Base-by-base conservation (phyloP, 2,329 filamentous ascomycete genomes). In the Talaromyces albobiverticillius region DNA sequence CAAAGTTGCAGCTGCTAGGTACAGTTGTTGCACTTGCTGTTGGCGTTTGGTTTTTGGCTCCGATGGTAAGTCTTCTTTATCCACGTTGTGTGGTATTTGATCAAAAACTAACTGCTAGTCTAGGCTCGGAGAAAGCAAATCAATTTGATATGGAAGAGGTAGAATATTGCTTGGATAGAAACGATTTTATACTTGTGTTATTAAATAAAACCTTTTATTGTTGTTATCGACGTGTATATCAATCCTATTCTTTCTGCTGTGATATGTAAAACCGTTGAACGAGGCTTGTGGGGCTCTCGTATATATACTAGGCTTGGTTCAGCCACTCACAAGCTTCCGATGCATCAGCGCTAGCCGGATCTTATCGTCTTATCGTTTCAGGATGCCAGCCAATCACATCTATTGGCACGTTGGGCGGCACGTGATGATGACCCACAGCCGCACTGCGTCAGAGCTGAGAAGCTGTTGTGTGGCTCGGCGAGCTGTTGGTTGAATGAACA, bases 11-110 rank as follows among this genome's bases (percentile, higher is more conserved):
- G 62, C 82, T 99, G 66, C 71, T 96, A 34, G 79, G 82, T 14
- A 99, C 94, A 1, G 91, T 99, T 34, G 78, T 88, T 38, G 93
- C 90, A 16, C 78, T 97, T 61, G 83, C 82, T 43, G 79, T 83
- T 36, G 91, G 90, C 43, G 93, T 96, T 14, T 71, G 86, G 60
- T 82, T 89, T 53, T 77, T 97, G 65, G 86, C 86, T 51, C 94
- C 94, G 25, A 84, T 97, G 83, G 94, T 96, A 79, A 78, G 88
- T 60, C 40, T 36, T 25, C 46, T 13, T 26, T 32, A 10, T 20
- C 20, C 34, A n/a, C 18, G 11, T 36, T 54, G 36, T 16, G 32
- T 52, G 57, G 26, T 49, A n/a, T 57, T 60, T 61, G 60, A 29
- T 16, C 25, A 14, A 11, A 29, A 9, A 53, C 29, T 53, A 40